These are phyloP conservation scores for Pichia heedii DNA, from an alignment of 805 yeast genomes.

Conservation along the genomic window DNA sequence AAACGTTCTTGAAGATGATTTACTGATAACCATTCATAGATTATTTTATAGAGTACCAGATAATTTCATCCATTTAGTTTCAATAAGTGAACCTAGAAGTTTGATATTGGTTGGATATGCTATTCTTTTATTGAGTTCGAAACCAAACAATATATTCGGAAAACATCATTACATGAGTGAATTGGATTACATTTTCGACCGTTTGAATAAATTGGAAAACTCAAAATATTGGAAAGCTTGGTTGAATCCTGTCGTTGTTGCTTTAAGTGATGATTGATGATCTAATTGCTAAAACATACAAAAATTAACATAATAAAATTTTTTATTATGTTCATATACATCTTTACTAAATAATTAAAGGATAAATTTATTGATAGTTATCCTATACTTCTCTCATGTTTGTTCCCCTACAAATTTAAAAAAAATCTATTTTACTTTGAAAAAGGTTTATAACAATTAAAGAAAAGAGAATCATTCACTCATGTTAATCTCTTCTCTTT, in stretches of 20 bases:
- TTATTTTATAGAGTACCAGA: conserved; percentile 9
- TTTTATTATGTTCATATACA: too few relatives aligned
- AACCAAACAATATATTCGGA: conserved; percentile 3
- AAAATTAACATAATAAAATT: too few relatives aligned
- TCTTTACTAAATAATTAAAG: background rate
- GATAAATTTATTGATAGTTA: too few relatives aligned
- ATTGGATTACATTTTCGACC: conserved; percentile 4
- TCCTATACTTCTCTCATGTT: too few relatives aligned
- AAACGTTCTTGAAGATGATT: conserved; percentile 10
- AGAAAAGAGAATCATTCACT: too few relatives aligned
- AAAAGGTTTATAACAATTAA: too few relatives aligned
- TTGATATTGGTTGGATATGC: conserved; percentile 15
- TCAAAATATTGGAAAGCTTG: conserved; percentile 9
- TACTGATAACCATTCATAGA: conserved; percentile 11
- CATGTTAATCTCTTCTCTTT: too few relatives aligned
- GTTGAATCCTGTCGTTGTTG: conserved; percentile 9
- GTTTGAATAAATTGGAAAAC: conserved; percentile 4
- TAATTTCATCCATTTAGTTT: conserved; percentile 9
- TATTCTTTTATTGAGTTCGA: conserved; percentile 13
- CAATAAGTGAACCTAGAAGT: conserved; percentile 14
- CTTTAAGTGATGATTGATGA: background rate
- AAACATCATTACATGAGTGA: conserved; percentile 5
- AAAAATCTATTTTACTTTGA: too few relatives aligned
- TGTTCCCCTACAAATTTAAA: too few relatives aligned
- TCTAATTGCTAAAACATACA: too few relatives aligned